Conservation (phyloP, 208 protist species). For the Trypanosoma melophagium region DNA sequence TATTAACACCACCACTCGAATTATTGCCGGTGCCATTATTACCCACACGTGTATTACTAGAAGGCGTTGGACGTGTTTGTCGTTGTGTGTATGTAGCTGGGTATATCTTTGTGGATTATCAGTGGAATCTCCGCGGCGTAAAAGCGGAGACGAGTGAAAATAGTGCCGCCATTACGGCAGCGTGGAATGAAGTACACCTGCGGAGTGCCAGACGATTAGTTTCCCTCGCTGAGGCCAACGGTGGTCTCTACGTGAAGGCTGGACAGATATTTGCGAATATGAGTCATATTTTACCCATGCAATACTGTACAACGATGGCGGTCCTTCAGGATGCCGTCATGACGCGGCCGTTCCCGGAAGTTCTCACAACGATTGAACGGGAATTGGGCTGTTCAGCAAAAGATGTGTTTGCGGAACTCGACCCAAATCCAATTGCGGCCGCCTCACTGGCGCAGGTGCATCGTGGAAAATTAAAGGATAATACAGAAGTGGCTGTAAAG, state of each 20-base stretch:
- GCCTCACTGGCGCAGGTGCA: conserved; percentile 92
- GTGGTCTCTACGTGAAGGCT: conserved; percentile 94
- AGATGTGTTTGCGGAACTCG: conserved; percentile 67
- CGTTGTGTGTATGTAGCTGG: conserved; percentile 72
- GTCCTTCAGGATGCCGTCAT: conserved; percentile 82
- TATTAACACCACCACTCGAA: conserved; percentile 72
- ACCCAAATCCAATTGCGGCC: conserved; percentile 76
- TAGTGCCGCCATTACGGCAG: conserved; percentile 35
- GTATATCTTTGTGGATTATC: conserved; percentile 74
- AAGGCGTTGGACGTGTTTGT: conserved; percentile 73
- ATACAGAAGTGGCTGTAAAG: conserved; percentile 93
- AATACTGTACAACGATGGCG: conserved; percentile 85
- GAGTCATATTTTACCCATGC: conserved; percentile 89
- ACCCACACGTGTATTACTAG: conserved; percentile 68
- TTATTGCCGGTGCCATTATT: conserved; percentile 57
- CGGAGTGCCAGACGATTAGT: conserved; percentile 79
- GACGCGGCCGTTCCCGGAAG: conserved; percentile 70
- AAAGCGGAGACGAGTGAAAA: conserved; percentile 10
- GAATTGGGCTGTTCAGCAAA: conserved; percentile 54
- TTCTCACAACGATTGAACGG: conserved; percentile 73
- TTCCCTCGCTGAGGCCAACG: conserved; percentile 77
- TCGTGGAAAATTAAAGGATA: conserved; percentile 39
- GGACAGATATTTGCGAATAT: conserved; percentile 94
- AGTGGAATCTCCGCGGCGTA: conserved; percentile 43
- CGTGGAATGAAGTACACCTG: conserved; percentile 74